These are phyloP conservation scores for Suillus ampliporus DNA, from an alignment of 768 basidiomycete genomes.

Conservation along the genomic window DNA sequence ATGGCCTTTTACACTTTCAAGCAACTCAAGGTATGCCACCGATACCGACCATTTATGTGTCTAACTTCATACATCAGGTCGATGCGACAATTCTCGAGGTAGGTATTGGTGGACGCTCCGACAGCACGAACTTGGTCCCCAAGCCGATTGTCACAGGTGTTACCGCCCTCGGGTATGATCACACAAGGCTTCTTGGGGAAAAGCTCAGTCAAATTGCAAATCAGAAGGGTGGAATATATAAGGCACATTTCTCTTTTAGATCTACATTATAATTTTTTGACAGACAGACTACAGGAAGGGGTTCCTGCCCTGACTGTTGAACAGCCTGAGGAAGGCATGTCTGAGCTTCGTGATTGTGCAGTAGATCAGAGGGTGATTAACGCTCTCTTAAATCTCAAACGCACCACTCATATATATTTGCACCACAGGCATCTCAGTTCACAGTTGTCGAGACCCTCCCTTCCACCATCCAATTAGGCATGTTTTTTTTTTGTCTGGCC, in stretches of 20 bases:
- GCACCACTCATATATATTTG: background rate
- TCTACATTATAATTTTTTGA: slow-evolving; percentile 1
- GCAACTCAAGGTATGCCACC: slow-evolving; percentile 56
- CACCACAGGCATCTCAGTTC: slow-evolving; percentile 68
- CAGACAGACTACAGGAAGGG: slow-evolving; percentile 53
- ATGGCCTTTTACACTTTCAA: slow-evolving; percentile 92
- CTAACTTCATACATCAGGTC: slow-evolving; percentile 44
- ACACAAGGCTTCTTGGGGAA: slow-evolving; percentile 84
- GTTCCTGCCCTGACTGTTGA: slow-evolving; percentile 86
- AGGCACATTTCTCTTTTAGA: slow-evolving; percentile 50
- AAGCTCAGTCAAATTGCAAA: slow-evolving; percentile 89
- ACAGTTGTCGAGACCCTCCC: slow-evolving; percentile 59
- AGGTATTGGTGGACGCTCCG: slow-evolving; percentile 92
- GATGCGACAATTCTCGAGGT: slow-evolving; percentile 95
- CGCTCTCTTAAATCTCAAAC: background rate
- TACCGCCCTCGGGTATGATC: slow-evolving; percentile 91
- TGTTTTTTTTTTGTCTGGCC: slow-evolving; percentile 12
- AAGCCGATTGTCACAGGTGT: slow-evolving; percentile 89
- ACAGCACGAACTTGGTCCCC: slow-evolving; percentile 96
- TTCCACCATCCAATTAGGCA: slow-evolving; percentile 66
- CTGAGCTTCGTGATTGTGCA: slow-evolving; percentile 71
- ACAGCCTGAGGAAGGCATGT: slow-evolving; percentile 73
- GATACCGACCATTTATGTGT: background rate
- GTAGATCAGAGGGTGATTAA: slow-evolving; percentile 62
- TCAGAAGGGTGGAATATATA: slow-evolving; percentile 98